Evolutionary conservation across 192 early-diverging fungal genomes (phyloP), one percentile per base, ranked within the genome.

Genomic region (Coemansia sp.): DNA sequence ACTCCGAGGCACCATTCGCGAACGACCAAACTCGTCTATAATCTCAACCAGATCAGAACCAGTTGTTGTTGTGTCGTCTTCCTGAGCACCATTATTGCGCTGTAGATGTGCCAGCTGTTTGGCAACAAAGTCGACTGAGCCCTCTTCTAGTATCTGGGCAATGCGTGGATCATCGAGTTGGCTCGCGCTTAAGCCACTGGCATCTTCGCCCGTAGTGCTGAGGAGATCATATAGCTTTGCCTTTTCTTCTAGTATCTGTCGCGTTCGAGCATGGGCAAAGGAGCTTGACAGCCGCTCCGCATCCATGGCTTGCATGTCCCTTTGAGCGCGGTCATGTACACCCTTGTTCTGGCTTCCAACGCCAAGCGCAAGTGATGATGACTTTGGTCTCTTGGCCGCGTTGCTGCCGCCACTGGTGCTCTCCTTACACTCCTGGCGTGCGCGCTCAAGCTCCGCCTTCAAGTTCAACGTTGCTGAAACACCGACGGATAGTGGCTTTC

Each of bases 21-120:
- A 61, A 11, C 81, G 76, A 4, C 81, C 81, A 79, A 84, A 84
- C 70, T 84, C 81, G 41, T 84, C 81, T 18, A 79, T 38, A 15
- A 84, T 66, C 27, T 84, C 81, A 16, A 84, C 74, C 54, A 73
- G 38, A n/a, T 61, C 65, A 43, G 24, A 42, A 38, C 61, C 38
- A 13, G 40, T n/a, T 10, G 13, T n/a, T 10, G 13, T 38, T 16
- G 18, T 29, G 55, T 27, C 7, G 27, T 24, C 36, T 41, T 22
- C 24, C 61, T 49, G 42, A 11, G 11, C 41, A 59, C 40, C 29
- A 27, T 40, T 65, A 20, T 38, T 42, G 61, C 61, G 61, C 22
- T 20, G 46, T 11, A 54, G n/a, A 13, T 61, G 66, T 36, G 63
- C 40, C 41, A 44, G 34, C 54, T 67, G 68, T 51, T 71, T 72